Percentiles rank a stretch among this genome's conserved stretches.
phyloP scores from a whole-genome alignment of 2,329 filamentous ascomycete genomes.

The Boeremia exigua region DNA sequence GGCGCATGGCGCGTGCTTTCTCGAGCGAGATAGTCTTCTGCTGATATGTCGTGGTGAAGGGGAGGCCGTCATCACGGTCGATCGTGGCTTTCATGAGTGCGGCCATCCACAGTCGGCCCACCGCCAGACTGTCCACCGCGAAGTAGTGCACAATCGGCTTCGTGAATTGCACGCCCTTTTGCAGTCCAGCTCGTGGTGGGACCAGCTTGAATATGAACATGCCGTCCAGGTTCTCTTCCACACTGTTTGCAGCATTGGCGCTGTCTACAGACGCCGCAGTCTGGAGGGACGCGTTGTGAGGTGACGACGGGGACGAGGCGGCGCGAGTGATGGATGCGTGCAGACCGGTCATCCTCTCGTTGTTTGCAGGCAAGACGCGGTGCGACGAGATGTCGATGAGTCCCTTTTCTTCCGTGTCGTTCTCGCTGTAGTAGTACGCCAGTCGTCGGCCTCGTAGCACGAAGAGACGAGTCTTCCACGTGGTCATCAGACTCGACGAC shows the following conservation, averaged over 20 bases:
- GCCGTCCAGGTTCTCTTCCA: conserved; percentile 59
- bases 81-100: conserved; percentile 99
- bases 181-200: conserved; percentile 84
- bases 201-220: conserved; percentile 99
- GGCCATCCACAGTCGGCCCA: conserved; percentile 96
- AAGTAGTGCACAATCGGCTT: conserved; percentile 98
- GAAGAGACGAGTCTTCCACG: conserved; percentile 97
- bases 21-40: conserved; percentile 94
- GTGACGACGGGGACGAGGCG: conserved; percentile 69
- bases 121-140: conserved; percentile 86
- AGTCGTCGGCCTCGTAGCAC: conserved; percentile 88
- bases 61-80: conserved; percentile 79
- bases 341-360: conserved; percentile 86
- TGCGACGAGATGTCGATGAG: conserved; percentile 98
- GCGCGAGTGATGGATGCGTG: conserved; percentile 92
- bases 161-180: conserved; percentile 93
- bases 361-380: conserved; percentile 91
- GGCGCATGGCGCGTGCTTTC: conserved; percentile 85
- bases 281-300: conserved; percentile 49
- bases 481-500: conserved; percentile 93
- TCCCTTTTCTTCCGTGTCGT: conserved; percentile 90
- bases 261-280: conserved; percentile 50
- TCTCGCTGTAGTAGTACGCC: conserved; percentile 95
- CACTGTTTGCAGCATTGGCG: conserved; percentile 36
- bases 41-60: conserved; percentile 90